A percentile compares a stretch with the other conserved stretches of the same genome.
Evolutionary conservation across 2,329 filamentous ascomycete species (phyloP).

Genomic region (Elsinoe batatas): DNA sequence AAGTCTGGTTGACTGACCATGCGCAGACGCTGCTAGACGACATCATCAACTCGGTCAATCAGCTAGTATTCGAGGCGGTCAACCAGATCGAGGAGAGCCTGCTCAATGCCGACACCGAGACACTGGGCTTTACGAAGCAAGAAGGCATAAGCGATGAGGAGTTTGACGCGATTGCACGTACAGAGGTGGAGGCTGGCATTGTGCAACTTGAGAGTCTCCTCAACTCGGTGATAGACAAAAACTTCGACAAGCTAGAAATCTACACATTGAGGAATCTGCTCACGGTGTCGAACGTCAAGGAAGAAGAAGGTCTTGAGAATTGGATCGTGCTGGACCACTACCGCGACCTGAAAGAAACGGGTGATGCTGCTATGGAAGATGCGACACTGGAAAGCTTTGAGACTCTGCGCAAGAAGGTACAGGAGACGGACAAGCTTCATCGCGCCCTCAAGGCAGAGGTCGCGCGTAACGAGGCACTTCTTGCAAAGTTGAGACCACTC

Average conservation of each 20-base stretch:
- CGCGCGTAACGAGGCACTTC: conserved; percentile 60
- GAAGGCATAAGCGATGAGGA: conserved; percentile 34
- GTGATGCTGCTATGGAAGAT: conserved; percentile 22
- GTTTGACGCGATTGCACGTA: conserved; percentile 38
- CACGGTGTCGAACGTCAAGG: conserved; percentile 34
- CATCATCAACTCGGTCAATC: conserved; percentile 94
- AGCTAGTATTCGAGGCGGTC: conserved; percentile 80
- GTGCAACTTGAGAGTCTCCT: conserved; percentile 42
- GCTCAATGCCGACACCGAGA: conserved; percentile 58
- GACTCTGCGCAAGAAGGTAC: conserved; percentile 60
- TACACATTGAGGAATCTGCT: conserved; percentile 73
- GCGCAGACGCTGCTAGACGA: conserved; percentile 83
- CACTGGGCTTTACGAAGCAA: conserved; percentile 63
- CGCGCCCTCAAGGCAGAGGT: conserved; percentile 59
- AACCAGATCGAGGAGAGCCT: conserved; percentile 80
- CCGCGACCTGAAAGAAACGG: conserved; percentile 42
- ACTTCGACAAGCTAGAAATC: conserved; percentile 51
- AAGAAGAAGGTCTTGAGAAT: conserved; percentile 42
- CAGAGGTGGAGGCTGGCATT: conserved; percentile 76
- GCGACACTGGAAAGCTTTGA: conserved; percentile 60
- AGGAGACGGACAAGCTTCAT: conserved; percentile 70
- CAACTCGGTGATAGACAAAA: conserved; percentile 40
- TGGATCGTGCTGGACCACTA: conserved; percentile 84
- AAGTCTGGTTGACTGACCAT: conserved; percentile 8
- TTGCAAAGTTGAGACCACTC: conserved; percentile 53